Base-by-base conservation (phyloP, 306 rosid species). In the Sechiopsis laciniata region DNA sequence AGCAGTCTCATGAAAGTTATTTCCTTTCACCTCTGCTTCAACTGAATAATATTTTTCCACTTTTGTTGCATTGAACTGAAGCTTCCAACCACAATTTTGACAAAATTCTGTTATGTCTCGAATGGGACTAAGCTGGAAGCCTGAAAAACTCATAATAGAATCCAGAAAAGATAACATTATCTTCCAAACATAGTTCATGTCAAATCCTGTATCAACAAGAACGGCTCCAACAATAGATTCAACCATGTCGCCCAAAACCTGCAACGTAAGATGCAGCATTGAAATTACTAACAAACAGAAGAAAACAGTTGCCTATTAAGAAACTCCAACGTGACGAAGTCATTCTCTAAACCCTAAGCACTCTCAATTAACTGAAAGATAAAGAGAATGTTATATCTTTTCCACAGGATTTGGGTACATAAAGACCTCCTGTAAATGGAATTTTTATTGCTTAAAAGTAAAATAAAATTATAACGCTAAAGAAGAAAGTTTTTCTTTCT, bases 141-240 rank as follows among this genome's bases (percentile, higher is more conserved):
- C 78, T 24, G 97, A 86, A 80, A 84, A 87, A 78, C 79, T 86
- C 84, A 86, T 87, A 61, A 91, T 83, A 72, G 90, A 88, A 70
- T 89, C 87, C 87, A 94, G 78, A 74, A 94, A 89, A 2, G 96
- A 94, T 55, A 87, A 76, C 90, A 84, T 86, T 75, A 84, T 84
- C 72, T 75, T 65, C 98, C 98, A 94, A 58, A 84, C 87, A 74
- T 55, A 55, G 75, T 81, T 77, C 87, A 90, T 78, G 77, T 94
- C 77, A 71, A 90, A 89, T 62, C 98, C 98, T 8, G 97, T 81
- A 78, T 94, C 98, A 55, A 94, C 87, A 79, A 90, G 96, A 85
- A 89, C 78, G 55, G 98, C 97, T 76, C 99, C 99, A 14, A 94
- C 76, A 85, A 87, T 82, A 50, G 98, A 94, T 79, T 94, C 98